phyloP scores from a whole-genome alignment of 1,284 basidiomycete genomes.

The Ceratobasidium theobromae region DNA sequence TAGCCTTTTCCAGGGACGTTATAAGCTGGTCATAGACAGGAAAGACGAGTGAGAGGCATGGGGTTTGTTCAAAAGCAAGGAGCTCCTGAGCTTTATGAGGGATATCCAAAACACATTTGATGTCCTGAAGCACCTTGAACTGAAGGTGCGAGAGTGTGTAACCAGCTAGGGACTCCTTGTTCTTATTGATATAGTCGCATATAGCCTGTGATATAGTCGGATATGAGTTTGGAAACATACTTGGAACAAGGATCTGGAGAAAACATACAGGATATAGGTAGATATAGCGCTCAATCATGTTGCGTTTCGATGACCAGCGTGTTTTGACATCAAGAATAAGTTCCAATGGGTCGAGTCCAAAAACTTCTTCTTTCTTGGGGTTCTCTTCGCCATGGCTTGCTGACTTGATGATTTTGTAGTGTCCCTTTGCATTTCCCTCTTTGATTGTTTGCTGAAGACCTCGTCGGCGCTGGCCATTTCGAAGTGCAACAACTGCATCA shows the following conservation, averaged over 20 bases:
- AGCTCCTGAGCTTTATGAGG: conserved; percentile 24
- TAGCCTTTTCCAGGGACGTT: neutral
- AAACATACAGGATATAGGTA: conserved; percentile 22
- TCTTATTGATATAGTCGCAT: conserved; percentile 7
- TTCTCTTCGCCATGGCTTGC: no score
- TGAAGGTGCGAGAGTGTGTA: neutral
- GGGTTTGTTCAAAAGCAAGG: conserved; percentile 18
- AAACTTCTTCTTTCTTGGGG: neutral
- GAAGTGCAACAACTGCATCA: neutral
- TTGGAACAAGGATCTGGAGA: neutral
- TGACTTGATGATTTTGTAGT: no score
- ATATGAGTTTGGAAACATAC: neutral
- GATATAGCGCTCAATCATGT: conserved; percentile 20
- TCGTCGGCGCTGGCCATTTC: neutral
- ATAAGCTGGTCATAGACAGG: conserved; percentile 25
- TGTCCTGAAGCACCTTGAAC: conserved; percentile 7
- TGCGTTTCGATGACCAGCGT: conserved; percentile 17
- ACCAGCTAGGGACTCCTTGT: neutral
- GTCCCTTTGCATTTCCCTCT: neutral
- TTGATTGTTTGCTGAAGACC: neutral
- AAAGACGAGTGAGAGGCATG: conserved; percentile 18
- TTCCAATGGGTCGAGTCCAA: neutral
- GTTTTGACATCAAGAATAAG: conserved; percentile 3
- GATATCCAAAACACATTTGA: conserved; percentile 9
- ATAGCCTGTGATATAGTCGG: conserved; percentile 17